Percentiles rank a stretch among this genome's conserved stretches.
phyloP scores from a whole-genome alignment of 306 rosid species.

The Lathyrus oleraceus region DNA sequence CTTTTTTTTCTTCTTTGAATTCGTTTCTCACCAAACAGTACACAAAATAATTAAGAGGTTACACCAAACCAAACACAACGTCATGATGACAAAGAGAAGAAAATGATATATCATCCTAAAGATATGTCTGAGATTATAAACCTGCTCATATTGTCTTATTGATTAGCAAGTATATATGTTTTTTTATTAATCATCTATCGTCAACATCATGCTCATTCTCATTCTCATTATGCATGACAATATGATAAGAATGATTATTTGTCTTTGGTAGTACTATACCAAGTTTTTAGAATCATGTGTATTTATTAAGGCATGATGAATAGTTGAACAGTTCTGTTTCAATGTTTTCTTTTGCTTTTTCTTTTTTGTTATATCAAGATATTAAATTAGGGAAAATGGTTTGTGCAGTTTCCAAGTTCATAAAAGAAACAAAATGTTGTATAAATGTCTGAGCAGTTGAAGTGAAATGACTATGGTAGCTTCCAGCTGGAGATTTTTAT shows the following conservation, averaged over 20 bases:
- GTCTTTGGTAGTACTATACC: constrained; percentile 36
- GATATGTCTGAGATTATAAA: constrained; percentile 47
- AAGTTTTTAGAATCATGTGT: constrained; percentile 41
- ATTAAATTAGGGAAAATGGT: constrained; percentile 25
- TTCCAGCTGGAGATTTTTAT: constrained; percentile 25
- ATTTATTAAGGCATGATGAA: constrained; percentile 32
- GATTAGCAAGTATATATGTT: constrained; percentile 40
- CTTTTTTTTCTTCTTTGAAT: not conserved
- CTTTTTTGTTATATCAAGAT: not conserved
- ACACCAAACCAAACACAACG: constrained; percentile 37
- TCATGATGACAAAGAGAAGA: constrained; percentile 29
- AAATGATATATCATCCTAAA: constrained; percentile 40
- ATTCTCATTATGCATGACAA: constrained; percentile 34
- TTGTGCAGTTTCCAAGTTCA: constrained; percentile 45
- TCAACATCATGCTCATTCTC: constrained; percentile 40
- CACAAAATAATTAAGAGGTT: constrained; percentile 36
- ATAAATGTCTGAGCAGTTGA: constrained; percentile 19
- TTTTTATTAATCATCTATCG: constrained; percentile 19
- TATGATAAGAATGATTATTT: constrained; percentile 38
- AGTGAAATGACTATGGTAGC: constrained; percentile 41
- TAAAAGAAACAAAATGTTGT: not conserved
- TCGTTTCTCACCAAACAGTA: not conserved
- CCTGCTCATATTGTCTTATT: constrained; percentile 48
- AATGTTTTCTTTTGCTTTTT: constrained; percentile 2
- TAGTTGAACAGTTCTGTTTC: constrained; percentile 30